Base-by-base conservation (phyloP, 2,329 filamentous ascomycete genomes). In the Claviceps digitariae region DNA sequence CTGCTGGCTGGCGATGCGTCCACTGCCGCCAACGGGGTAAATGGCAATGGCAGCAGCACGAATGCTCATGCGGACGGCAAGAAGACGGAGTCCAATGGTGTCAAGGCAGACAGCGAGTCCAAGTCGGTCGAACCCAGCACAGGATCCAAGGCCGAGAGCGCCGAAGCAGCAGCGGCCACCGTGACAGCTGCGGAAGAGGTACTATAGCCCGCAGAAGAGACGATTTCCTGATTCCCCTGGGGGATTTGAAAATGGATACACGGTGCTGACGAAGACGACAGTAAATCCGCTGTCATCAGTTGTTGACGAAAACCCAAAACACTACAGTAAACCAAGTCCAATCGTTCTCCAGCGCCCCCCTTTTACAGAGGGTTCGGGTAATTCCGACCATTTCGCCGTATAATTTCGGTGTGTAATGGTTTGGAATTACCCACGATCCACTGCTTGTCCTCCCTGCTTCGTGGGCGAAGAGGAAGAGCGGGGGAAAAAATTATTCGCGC, bases 1-100 rank as follows among this genome's bases (percentile, higher is more conserved):
- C 77, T 89, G 38, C 76, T 97, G n/a, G 79, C 80, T 36, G 73
- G 71, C 17, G 84, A 85, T 48, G 69, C 51, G 23, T 52, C 71
- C 31, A 64, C 72, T 8, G 27, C 45, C 15, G 12, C 44, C 8
- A 76, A 77, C 56, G 74, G 73, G 21, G 70, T 77, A 2, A 78
- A 79, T 38, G 73, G 76, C 55, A 67, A 69, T 54, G 66, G 69
- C 17, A 44, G 23, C 43, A 44, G 23, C 43, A 15, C 44, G 17
- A 52, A 48, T 20, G n/a, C 29, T 3, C 51, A 44, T 20, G 52
- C 44, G 31, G 56, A 58, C 10, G 51, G 54, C 36, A 58, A 59
- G 29, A 58, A 58, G 49, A 58, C 69, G 12, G 65, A 66, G 21
- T 58, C 61, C 47, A 70, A 75, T 51, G 72, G 69, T 25, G 65